These are phyloP conservation scores for Eucalyptus erythrocorys DNA, from an alignment of 345 rosid species.

Conservation along the genomic window DNA sequence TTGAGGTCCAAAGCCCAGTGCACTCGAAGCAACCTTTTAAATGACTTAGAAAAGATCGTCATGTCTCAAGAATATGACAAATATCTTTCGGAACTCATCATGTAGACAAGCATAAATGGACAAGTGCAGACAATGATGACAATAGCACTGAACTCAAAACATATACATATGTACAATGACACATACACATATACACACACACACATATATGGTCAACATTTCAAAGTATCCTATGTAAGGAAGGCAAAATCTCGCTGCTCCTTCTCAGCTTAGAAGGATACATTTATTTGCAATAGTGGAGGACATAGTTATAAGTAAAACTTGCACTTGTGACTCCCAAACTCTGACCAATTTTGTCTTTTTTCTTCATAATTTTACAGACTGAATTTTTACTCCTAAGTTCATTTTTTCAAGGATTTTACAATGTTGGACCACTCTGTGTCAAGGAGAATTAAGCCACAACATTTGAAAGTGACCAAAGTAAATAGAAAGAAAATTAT, in stretches of 20 bases:
- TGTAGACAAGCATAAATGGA: neutral
- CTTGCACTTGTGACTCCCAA: neutral
- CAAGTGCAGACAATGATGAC: neutral
- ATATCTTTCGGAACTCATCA: neutral
- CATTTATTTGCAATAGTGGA: neutral
- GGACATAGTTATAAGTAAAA: neutral
- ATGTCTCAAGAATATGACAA: neutral
- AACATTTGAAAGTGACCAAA: neutral
- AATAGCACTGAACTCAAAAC: neutral
- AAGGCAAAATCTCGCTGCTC: neutral
- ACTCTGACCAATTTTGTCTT: neutral
- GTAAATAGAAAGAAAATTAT: neutral
- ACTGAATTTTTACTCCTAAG: neutral
- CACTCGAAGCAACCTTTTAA: slow-evolving; percentile 84
- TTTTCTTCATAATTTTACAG: neutral
- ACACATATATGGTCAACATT: neutral
- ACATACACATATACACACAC: neutral
- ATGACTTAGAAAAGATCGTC: neutral
- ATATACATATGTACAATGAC: neutral
- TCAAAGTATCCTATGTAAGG: neutral
- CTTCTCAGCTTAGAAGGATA: neutral
- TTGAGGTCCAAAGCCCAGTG: slow-evolving; percentile 93
- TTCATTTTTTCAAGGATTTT: neutral
- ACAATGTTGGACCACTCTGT: neutral
- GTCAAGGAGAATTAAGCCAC: neutral